Base-by-base conservation (phyloP, 2,329 filamentous ascomycete genomes). In the Aspergillus sp. region DNA sequence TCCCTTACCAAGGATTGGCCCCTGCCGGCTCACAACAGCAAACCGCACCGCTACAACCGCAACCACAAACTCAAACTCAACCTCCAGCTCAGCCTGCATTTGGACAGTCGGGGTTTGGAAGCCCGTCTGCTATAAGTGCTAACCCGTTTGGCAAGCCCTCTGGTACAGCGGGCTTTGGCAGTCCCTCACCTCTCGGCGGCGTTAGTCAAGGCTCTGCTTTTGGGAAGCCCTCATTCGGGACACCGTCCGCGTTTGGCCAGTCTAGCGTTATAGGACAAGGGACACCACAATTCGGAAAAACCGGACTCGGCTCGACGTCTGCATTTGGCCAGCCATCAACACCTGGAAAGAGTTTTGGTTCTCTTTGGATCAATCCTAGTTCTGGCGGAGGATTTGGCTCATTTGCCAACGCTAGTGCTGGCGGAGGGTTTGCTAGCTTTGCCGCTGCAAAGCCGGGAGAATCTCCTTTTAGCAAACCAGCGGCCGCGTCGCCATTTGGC, bases 1-100 rank as follows among this genome's bases (percentile, higher is more conserved):
- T 81, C 5, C 80, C 81, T 0, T 97, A 90, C 65, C 79, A 85
- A 37, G 87, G 86, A 4, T 74, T 96, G 53, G 72, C 74, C 49
- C 67, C 68, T n/a, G 57, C 55, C 41, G 42, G 41, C 43, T 33
- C 45, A 39, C 67, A 23, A 56, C 69, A 20, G 66, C 69, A 51
- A 41, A 60, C 48, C 55, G 54, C 57, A 22, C 60, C 59, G 37
- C 53, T 53, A 33, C 56, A 50, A 45, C 58, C 45, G 30, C 50
- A 54, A 45, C 35, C 53, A 30, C 52, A 56, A 43, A 30, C 50
- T 41, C 56, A 47, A 48, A 47, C 46, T 44, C 53, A 53, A 51
- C 55, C 30, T 42, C 49, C 51, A 32, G 49, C 46, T 30, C 58
- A 58, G 49, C 55, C 53, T 45, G 49, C 56, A 5, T 65, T 66